These are phyloP conservation scores for Tetracentron sinense DNA, from an alignment of 164 flowering plant genomes.

Conservation along the genomic window DNA sequence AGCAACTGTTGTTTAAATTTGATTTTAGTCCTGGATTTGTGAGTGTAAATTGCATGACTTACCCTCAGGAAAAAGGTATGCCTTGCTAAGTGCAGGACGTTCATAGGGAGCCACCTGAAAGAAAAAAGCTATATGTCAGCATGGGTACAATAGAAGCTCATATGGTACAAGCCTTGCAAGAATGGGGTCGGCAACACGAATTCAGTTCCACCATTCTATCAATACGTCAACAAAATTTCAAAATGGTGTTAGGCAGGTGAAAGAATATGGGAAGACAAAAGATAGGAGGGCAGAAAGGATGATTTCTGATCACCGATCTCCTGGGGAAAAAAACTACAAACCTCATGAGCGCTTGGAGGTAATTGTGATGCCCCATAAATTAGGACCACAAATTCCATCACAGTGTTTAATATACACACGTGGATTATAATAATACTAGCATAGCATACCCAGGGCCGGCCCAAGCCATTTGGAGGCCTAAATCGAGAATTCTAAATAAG, in stretches of 20 bases:
- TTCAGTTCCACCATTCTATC: not conserved
- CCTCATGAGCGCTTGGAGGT: not conserved
- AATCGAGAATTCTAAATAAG: no score
- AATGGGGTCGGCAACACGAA: not conserved
- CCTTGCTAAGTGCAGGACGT: conserved; percentile 88
- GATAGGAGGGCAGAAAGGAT: no score
- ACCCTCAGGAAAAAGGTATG: conserved; percentile 79
- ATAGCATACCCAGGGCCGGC: no score
- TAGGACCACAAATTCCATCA: not conserved
- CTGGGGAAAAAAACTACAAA: not conserved
- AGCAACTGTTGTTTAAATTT: not conserved
- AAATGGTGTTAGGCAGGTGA: no score
- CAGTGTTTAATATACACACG: not conserved
- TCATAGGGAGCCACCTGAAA: conserved; percentile 79
- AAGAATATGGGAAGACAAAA: no score
- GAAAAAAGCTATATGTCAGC: not conserved
- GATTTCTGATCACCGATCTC: not conserved
- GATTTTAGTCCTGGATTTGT: not conserved
- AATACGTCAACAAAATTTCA: not conserved
- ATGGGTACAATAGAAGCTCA: not conserved
- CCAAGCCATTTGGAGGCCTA: no score
- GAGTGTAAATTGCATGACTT: conserved; percentile 12
- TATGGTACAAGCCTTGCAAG: not conserved
- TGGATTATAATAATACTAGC: not conserved
- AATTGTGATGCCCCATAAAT: not conserved